Evolutionary conservation across 768 basidiomycete genomes (phyloP), one percentile per base, ranked within the genome.

Genomic region (Strobilomyces echinocephalus): DNA sequence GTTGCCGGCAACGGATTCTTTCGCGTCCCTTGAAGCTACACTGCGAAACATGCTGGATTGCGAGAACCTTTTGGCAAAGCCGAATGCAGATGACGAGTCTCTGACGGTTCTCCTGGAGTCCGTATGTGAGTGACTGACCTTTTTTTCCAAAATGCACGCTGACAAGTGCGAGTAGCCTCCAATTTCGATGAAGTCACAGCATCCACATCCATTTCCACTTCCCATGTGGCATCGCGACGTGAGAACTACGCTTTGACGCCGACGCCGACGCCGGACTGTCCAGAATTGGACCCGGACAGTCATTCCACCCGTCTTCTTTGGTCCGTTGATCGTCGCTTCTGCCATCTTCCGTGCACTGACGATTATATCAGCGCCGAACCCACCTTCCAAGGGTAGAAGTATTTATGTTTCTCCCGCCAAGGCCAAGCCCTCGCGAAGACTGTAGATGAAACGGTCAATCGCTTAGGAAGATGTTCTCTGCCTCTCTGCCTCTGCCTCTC

Each of bases 101-200:
- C 2, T 44, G 12, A 52, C 40, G 35, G 38, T 33, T 46, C 44
- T 33, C n/a, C 35, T 56, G 34, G 52, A n/a, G 10, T 16, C 48
- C 18, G 38, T 33, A 41, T 2, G 64, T 67, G 39, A 57, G 62
- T 28, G n/a, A 44, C n/a, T 33, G 30, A 4, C n/a, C 5, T 18
- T 4, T 4, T 16, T 31, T 41, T 24, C 2, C 20, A 7, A 39
- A n/a, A 5, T 26, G 49, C 14, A 10, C 24, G n/a, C 46, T 50
- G 40, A 61, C 47, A 20, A 40, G n/a, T 20, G 16, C 9, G n/a
- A 60, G 54, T 20, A 11, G 16, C 28, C n/a, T 41, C 15, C 35
- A 53, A 50, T 8, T 40, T 30, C 31, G 31, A 12, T 24, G 21
- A 28, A 1, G 28, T 38, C 1, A 26, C 45, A 15, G 36, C 55